phyloP scores from a whole-genome alignment of 345 rosid species.

The Acer yangbiense region DNA sequence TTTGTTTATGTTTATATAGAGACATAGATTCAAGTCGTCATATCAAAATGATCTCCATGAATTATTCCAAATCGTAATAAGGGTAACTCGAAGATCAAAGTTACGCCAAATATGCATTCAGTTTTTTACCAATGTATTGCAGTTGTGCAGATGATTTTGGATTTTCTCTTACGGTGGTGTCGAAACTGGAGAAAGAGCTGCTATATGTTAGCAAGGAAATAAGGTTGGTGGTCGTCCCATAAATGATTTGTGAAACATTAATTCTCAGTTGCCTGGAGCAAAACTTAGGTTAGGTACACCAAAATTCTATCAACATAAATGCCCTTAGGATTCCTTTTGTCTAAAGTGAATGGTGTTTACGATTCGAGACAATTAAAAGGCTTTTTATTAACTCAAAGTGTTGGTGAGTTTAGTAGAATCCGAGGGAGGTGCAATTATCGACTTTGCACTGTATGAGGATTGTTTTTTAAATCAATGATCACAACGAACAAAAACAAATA shows the following conservation, averaged over 20 bases:
- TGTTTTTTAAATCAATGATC: neutral
- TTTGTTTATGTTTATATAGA: too few relatives aligned
- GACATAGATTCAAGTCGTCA: too few relatives aligned
- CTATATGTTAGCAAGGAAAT: neutral
- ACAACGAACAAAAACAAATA: too few relatives aligned
- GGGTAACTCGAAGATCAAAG: too few relatives aligned
- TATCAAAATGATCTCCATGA: neutral
- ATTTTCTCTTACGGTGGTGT: neutral
- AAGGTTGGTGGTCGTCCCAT: neutral
- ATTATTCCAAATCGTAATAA: neutral
- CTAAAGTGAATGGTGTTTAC: neutral
- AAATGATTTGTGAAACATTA: neutral
- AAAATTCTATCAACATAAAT: neutral
- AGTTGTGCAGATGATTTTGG: too few relatives aligned
- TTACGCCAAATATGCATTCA: too few relatives aligned
- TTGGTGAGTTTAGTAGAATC: slow-evolving; percentile 1
- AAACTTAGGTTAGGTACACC: neutral
- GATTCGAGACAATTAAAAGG: neutral
- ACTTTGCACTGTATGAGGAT: neutral
- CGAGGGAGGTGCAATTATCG: neutral
- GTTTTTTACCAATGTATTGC: too few relatives aligned
- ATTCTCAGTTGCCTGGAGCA: neutral
- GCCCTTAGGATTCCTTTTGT: slow-evolving; percentile 5
- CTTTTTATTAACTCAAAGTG: neutral
- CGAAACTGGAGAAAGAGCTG: neutral